A percentile compares a stretch with the other conserved stretches of the same genome.
These are phyloP conservation scores for Penicillium salamii DNA, from an alignment of 495 filamentous ascomycete genomes.

Conservation along the genomic window DNA sequence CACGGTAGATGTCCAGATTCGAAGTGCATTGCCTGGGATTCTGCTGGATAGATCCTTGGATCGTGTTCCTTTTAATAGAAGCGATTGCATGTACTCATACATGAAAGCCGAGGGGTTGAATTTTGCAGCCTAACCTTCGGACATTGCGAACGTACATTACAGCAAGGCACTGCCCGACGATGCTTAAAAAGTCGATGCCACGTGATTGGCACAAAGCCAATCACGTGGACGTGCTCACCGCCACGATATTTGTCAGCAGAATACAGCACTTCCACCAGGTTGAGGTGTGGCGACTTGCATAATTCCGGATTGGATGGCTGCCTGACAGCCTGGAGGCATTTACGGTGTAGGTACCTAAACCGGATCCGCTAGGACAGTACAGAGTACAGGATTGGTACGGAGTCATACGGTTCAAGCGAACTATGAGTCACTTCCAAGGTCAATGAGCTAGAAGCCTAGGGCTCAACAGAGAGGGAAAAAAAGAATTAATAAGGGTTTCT, in stretches of 20 bases:
- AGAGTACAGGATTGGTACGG: constrained; percentile 2
- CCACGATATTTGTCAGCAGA: constrained; percentile 7
- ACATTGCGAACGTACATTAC: constrained; percentile 3
- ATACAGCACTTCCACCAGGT: no score
- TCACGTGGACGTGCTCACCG: constrained; percentile 4
- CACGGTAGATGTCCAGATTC: background rate
- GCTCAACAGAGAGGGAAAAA: background rate
- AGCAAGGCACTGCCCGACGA: constrained; percentile 2
- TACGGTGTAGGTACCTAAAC: constrained; percentile 11
- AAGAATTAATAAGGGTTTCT: constrained; percentile 1
- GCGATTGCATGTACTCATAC: background rate
- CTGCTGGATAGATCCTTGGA: background rate
- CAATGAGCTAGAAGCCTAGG: constrained; percentile 1
- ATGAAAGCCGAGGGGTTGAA: background rate
- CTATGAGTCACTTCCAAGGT: constrained; percentile 10
- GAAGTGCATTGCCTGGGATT: background rate
- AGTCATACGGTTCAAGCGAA: background rate
- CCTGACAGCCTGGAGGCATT: constrained; percentile 7
- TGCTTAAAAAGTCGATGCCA: background rate
- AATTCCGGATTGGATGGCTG: background rate
- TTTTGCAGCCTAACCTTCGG: constrained; percentile 10
- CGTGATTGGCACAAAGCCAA: no score
- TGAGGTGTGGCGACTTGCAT: constrained; percentile 3
- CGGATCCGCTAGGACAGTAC: background rate
- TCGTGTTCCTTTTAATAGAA: constrained; percentile 1